Conservation (phyloP, 2,329 filamentous ascomycete species). For the Pseudocercospora fijiensis region DNA sequence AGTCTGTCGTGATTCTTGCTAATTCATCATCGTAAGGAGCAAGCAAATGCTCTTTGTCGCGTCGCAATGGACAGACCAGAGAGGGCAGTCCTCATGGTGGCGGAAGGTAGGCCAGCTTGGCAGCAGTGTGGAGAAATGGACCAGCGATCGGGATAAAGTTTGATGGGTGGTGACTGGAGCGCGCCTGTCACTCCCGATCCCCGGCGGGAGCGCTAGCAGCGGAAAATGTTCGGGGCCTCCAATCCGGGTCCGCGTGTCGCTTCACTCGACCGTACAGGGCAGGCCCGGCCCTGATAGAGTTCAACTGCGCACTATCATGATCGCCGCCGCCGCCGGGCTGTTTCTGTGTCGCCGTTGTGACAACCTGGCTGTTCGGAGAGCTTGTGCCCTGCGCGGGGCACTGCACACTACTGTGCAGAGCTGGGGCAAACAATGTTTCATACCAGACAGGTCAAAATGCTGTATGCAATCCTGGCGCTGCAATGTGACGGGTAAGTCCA, state of each 20-base stretch:
- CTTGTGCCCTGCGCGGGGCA: background rate
- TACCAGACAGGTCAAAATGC: background rate
- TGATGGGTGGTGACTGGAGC: too few species aligned
- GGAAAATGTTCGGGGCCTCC: background rate
- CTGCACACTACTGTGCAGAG: background rate
- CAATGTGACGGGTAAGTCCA: background rate
- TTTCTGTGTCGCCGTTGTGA: background rate
- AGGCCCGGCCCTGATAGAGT: slow-evolving; percentile 1
- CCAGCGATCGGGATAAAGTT: background rate
- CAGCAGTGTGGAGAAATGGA: slow-evolving; percentile 2
- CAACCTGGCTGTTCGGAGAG: background rate
- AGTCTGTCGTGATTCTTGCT: background rate
- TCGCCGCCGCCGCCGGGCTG: slow-evolving; percentile 1
- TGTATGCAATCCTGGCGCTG: slow-evolving; percentile 1
- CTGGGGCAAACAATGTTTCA: background rate
- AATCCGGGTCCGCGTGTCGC: slow-evolving; percentile 1
- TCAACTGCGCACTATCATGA: slow-evolving; percentile 1
- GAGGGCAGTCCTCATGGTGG: background rate
- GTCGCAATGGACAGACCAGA: background rate
- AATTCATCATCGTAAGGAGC: slow-evolving; percentile 2
- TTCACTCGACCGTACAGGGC: slow-evolving; percentile 4
- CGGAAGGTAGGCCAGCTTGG: slow-evolving; percentile 1
- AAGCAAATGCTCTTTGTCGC: background rate
- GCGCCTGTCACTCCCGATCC: background rate
- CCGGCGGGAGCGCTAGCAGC: slow-evolving; percentile 1